These are phyloP conservation scores for Mycena belliarum DNA, from an alignment of 768 basidiomycete genomes.

Conservation along the genomic window DNA sequence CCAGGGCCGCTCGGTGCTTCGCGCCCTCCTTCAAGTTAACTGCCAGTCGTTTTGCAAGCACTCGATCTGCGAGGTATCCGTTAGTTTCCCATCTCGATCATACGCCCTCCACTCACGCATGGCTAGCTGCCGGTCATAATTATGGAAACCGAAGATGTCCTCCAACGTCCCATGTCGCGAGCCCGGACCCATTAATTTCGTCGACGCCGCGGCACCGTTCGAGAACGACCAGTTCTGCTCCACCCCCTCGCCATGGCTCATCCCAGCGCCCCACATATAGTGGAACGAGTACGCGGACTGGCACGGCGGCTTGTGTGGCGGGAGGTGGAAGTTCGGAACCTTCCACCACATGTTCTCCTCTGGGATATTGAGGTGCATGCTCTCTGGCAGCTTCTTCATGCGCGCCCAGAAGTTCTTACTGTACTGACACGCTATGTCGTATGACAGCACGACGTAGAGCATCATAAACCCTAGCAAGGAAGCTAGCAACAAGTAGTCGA, in stretches of 20 bases:
- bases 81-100: background rate
- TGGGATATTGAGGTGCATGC: background rate
- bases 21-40: background rate
- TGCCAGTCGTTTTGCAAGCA: constrained; percentile 1
- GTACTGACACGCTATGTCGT: constrained; percentile 1
- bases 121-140: constrained; percentile 1
- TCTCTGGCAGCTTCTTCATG: background rate
- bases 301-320: background rate
- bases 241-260: background rate
- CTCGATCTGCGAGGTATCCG: background rate
- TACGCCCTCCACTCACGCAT: background rate
- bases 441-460: background rate
- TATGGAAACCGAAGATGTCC: constrained; percentile 3
- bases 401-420: background rate
- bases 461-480: background rate
- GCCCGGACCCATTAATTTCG: background rate
- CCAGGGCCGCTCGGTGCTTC: constrained; percentile 2
- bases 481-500: background rate
- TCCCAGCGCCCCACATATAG: constrained; percentile 1
- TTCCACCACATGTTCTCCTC: background rate
- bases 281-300: constrained; percentile 5
- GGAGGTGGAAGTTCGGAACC: constrained; percentile 17
- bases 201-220: background rate
- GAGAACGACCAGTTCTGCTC: constrained; percentile 11
- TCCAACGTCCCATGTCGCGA: background rate